These are phyloP conservation scores for Prunus padus DNA, from an alignment of 306 rosid species.

Conservation along the genomic window DNA sequence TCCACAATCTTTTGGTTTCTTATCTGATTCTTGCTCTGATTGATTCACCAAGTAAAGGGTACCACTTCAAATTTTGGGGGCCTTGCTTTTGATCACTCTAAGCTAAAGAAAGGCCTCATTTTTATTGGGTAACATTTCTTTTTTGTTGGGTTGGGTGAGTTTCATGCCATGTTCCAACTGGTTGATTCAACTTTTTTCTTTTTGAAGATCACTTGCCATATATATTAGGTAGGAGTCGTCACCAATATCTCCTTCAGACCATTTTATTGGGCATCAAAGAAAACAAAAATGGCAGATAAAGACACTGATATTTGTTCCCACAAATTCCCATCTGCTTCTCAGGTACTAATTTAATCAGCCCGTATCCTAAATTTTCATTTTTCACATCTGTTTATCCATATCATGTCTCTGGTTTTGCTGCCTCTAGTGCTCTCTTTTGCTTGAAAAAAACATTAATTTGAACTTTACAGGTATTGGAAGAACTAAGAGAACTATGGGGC, in stretches of 20 bases:
- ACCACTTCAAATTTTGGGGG: neutral
- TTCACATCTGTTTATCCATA: too few relatives aligned
- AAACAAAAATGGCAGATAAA: slow-evolving; percentile 43
- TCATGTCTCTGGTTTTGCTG: neutral
- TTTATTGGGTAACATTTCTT: neutral
- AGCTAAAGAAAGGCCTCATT: neutral
- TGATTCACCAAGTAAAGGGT: neutral
- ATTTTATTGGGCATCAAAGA: neutral
- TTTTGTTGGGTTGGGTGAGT: neutral
- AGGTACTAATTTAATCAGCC: slow-evolving; percentile 41
- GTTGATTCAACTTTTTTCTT: slow-evolving; percentile 24
- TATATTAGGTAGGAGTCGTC: too few relatives aligned
- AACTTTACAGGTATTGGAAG: slow-evolving; percentile 58
- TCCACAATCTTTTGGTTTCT: neutral
- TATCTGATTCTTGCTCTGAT: neutral
- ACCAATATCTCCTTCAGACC: neutral
- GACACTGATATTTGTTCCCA: slow-evolving; percentile 49
- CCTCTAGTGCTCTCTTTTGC: too few relatives aligned
- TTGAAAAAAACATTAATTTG: neutral
- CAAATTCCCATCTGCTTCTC: slow-evolving; percentile 59
- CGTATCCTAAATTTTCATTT: neutral
- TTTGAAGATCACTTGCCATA: too few relatives aligned
- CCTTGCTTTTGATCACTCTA: too few relatives aligned
- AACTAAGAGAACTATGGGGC: slow-evolving; percentile 72
- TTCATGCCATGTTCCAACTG: slow-evolving; percentile 17